Base-by-base conservation (phyloP, 139 green algal genomes). In the Chara braunii region DNA sequence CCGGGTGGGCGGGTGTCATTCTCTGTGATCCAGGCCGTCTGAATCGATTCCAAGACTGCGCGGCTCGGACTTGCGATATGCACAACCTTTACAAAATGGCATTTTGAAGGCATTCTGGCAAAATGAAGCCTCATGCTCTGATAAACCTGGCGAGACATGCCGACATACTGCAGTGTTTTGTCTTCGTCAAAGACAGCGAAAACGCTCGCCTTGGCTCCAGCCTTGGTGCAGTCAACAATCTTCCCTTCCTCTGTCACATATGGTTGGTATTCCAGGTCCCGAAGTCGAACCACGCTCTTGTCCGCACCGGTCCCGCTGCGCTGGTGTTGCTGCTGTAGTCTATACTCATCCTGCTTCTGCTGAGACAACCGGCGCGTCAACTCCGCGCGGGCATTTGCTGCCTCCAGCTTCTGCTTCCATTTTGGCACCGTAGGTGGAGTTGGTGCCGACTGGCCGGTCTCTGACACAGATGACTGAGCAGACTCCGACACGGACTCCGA, bases 301-400 rank as follows among this genome's bases (percentile, higher is more conserved):
- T 3, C 3, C 51, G 4, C 2, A 28, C 4, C 28, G 35, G 29
- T 23, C 24, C 48, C 50, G 52, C 63, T 33, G 2, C 23, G 24
- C 8, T 2, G 53, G n/a, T 48, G 40, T 31, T n/a, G 3, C 53
- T 72, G 63, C 50, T 23, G 22, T 18, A 29, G n/a, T 1, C 54
- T 31, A 26, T 72, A 72, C 55, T 70, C 54, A 36, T 72, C 63
- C 29, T 72, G 63, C 22, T n/a, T n/a, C 63, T 72, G 63, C 61
- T 43, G 60, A 64, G 54, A 78, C 34, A 28, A 33, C 50, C 23
- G 48, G 34, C 31, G 74, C 68, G 2, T 75, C 51, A 29, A 56
- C 18, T 75, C 81, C 82, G 22, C 33, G 14, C 37, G 36, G 54
- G 34, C 55, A 32, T 12, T 70, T 51, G 81, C 81, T 74, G 6